A percentile compares a stretch with the other conserved stretches of the same genome.
Conservation (phyloP, 1,284 basidiomycete genomes). For the Apiotrichum laibachii region DNA sequence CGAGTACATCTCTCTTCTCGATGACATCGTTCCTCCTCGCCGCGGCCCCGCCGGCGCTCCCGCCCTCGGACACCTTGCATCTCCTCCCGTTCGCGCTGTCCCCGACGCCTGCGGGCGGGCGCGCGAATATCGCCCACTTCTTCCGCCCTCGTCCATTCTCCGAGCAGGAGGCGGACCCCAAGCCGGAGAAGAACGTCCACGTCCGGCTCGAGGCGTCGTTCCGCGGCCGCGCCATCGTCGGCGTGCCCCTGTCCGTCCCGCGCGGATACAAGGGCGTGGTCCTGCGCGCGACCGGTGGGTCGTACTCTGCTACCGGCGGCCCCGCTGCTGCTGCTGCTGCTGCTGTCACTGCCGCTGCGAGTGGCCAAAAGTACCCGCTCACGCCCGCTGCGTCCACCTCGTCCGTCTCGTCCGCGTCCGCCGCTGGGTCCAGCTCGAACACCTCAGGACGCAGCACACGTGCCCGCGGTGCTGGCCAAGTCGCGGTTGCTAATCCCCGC, state of each 20-base stretch:
- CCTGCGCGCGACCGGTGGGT: conserved; percentile 14
- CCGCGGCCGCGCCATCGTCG: conserved; percentile 39
- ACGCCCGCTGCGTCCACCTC: conserved; percentile 16
- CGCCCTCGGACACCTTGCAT: conserved; percentile 23
- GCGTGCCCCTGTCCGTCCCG: conserved; percentile 35
- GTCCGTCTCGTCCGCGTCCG: background rate
- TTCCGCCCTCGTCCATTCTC: conserved; percentile 34
- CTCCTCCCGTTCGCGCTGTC: conserved; percentile 44
- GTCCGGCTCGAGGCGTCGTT: conserved; percentile 34
- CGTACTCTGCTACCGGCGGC: background rate
- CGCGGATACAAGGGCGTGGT: conserved; percentile 36
- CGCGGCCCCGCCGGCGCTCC: background rate
- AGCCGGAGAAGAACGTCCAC: background rate
- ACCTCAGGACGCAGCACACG: background rate
- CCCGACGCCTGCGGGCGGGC: conserved; percentile 14
- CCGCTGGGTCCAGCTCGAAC: background rate
- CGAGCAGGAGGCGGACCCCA: too few species aligned
- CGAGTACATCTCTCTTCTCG: too few species aligned
- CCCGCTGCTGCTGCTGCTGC: background rate
- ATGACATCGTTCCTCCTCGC: conserved; percentile 19
- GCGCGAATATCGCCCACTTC: conserved; percentile 27
- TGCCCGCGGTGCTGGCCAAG: conserved; percentile 37
- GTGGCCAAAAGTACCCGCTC: conserved; percentile 1
- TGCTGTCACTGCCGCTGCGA: background rate
- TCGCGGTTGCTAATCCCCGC: conserved; percentile 27